phyloP scores from a whole-genome alignment of 2,329 filamentous ascomycete genomes.

The Sporothrix humicola region DNA sequence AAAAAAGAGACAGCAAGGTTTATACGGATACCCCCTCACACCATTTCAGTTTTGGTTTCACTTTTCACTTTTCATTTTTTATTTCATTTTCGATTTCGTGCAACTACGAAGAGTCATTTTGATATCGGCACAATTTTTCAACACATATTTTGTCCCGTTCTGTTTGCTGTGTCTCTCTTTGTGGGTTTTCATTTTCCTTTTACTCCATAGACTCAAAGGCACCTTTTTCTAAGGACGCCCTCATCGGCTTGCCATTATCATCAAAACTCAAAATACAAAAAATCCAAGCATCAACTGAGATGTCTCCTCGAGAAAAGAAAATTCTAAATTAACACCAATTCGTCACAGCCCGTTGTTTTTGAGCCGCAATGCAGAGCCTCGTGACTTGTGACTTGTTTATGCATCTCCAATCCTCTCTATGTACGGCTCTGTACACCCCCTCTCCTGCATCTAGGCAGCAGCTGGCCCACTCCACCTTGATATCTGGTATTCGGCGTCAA shows the following conservation, averaged over 20 bases:
- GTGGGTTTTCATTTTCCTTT: background rate
- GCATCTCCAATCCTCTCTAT: background rate
- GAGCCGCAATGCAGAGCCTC: background rate
- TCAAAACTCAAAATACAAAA: background rate
- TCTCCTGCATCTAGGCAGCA: background rate
- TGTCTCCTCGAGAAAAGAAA: background rate
- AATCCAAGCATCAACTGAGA: too few relatives aligned
- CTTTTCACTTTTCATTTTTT: too few relatives aligned
- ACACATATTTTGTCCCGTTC: background rate
- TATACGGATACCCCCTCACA: slow-evolving; percentile 15
- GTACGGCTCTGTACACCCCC: background rate
- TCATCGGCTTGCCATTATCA: background rate
- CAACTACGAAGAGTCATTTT: background rate
- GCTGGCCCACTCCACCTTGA: background rate
- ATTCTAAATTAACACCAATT: background rate
- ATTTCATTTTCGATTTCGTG: background rate
- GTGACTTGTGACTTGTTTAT: background rate
- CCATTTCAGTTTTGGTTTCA: too few relatives aligned
- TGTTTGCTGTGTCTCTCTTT: background rate
- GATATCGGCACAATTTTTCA: background rate
- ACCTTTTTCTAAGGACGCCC: background rate
- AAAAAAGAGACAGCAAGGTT: background rate
- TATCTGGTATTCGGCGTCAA: background rate
- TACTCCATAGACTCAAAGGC: background rate
- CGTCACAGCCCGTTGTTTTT: background rate